Evolutionary conservation across 306 rosid genomes (phyloP), one percentile per base, ranked within the genome.

Genomic region (Trifolium dubium): DNA sequence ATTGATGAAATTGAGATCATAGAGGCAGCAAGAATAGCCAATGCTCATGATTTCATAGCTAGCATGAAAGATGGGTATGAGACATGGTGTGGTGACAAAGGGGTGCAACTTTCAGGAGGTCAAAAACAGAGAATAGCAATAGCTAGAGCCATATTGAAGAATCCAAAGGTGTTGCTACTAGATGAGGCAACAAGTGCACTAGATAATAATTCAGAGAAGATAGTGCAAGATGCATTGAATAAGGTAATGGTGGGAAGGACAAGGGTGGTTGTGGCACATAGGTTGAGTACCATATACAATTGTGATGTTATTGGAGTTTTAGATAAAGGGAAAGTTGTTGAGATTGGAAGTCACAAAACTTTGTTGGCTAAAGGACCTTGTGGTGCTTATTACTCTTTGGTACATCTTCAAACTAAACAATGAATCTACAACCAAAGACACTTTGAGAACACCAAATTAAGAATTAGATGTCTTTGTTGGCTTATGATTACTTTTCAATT

Each of bases 181-280:
- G 87, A 88, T n/a, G 89, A 85, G 74, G 92, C 86, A 5, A 88
- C 92, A 5, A 88, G 89, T 47, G 89, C 88, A n/a, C 67, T 88
- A 0, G 89, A 85, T 44, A 76, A 72, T 14, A 80, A 80, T 5
- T 84, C 88, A 2, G 88, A 87, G 69, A 82, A 60, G 67, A 66
- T 75, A 17, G 85, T 85, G 34, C 89, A 85, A 53, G 88, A 81
- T 0, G 89, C 86, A 0, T 28, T 88, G 43, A 84, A 64, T 58
- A 74, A 67, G 6, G 59, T 79, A 23, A 81, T 77, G 89, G 56
- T 64, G 44, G 88, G 88, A 49, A 83, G 88, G 39, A 88, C 89
- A 2, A 83, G 89, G 4, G 72, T 88, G 40, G 83, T 83, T 58
- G 88, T 88, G 75, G 86, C 89, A 0, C 89, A 88, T 62, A 73